These are phyloP conservation scores for Fraxinus americana DNA, from an alignment of 257 asterid genomes.

Conservation along the genomic window DNA sequence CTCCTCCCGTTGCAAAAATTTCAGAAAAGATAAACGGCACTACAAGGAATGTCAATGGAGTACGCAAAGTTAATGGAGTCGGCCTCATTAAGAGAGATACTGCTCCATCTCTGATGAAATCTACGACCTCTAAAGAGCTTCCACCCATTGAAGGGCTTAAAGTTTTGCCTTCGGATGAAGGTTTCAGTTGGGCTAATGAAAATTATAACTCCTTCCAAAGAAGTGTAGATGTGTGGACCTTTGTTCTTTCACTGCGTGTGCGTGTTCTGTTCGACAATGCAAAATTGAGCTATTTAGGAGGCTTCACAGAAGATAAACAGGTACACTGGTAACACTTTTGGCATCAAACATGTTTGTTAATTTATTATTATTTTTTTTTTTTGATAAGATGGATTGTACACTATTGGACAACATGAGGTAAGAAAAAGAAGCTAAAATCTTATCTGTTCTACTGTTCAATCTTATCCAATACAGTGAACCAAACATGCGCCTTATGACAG, in stretches of 20 bases:
- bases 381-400: neutral
- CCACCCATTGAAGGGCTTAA: constrained; percentile 70
- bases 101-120: constrained; percentile 32
- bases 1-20: constrained; percentile 30
- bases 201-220: constrained; percentile 83
- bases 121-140: constrained; percentile 41
- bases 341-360: neutral
- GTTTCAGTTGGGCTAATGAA: constrained; percentile 95
- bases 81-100: constrained; percentile 54
- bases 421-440: neutral
- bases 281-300: constrained; percentile 75
- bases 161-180: constrained; percentile 91
- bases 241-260: constrained; percentile 80
- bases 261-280: constrained; percentile 83
- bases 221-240: constrained; percentile 87
- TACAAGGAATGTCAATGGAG: constrained; percentile 43
- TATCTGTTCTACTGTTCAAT: neutral
- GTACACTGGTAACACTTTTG: constrained; percentile 32
- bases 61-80: constrained; percentile 39
- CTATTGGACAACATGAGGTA: too few relatives aligned
- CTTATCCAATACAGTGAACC: neutral
- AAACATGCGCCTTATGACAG: neutral
- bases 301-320: constrained; percentile 88
- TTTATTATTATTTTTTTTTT: too few relatives aligned
- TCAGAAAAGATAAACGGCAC: constrained; percentile 51